Evolutionary conservation across 768 basidiomycete genomes (phyloP), one percentile per base, ranked within the genome.

Genomic region (Antrodiella citrinella): DNA sequence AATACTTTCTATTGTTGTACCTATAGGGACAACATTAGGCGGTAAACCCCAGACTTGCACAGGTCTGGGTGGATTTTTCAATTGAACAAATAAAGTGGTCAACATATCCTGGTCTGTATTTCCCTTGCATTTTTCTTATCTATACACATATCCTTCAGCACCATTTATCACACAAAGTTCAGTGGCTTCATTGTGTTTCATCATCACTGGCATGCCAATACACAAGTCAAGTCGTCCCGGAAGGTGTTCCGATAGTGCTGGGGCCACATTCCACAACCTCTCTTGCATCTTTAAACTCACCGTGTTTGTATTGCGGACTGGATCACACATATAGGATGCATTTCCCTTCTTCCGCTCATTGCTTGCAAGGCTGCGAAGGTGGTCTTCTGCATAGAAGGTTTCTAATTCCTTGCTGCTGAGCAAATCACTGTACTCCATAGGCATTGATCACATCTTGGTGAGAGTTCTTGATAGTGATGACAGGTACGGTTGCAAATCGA

Each of bases 401-500:
- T n/a, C n/a, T n/a, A n/a, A n/a, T n/a, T n/a, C n/a, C 71, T 69
- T 23, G 20, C 12, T 1, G 70, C 65, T n/a, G n/a, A n/a, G n/a
- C n/a, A 63, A 69, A 74, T 7, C 62, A 49, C 7, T 38, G 11
- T 4, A 46, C 26, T 3, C 69, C 69, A 0, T 65, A 3, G 5
- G 54, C 24, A 54, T 75, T 75, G 2, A 72, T 62, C 44, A 54
- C 49, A 56, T 73, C 72, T 48, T 68, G 66, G 20, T 68, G 60
- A 10, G 58, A 35, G 60, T 56, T 56, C 4, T 12, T 42, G 2
- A 45, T 24, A 20, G 68, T 72, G 19, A 75, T 74, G 11, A 73
- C 59, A 1, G 72, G 61, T 2, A 67, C 59, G 56, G 66, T 53
- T 15, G 60, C 23, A 45, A 70, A 72, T 2, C 51, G 9, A 0